These are phyloP conservation scores for Kernera saxatilis DNA, from an alignment of 345 rosid species.

Conservation along the genomic window DNA sequence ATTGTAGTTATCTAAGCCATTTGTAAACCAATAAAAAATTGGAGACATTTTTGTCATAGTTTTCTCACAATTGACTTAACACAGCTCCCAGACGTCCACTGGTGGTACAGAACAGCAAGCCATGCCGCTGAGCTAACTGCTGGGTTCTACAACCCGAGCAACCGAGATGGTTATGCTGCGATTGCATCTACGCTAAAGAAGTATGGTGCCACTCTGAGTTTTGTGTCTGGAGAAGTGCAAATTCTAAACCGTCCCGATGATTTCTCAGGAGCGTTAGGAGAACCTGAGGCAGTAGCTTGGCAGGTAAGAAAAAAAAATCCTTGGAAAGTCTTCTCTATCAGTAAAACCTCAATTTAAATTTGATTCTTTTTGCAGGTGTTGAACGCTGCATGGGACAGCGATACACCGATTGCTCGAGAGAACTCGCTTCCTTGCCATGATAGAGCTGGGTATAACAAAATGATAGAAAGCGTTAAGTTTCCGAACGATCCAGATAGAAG, in stretches of 20 bases:
- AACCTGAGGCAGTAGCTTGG: slow-evolving; percentile 81
- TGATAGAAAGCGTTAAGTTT: slow-evolving; percentile 69
- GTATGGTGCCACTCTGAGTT: slow-evolving; percentile 68
- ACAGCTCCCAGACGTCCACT: slow-evolving; percentile 90
- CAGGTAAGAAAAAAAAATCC: slow-evolving; percentile 44
- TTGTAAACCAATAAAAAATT: neutral
- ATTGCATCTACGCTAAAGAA: slow-evolving; percentile 61
- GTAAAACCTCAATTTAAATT: neutral
- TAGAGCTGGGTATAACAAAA: slow-evolving; percentile 66
- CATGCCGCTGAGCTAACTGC: slow-evolving; percentile 96
- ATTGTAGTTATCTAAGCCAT: slow-evolving; percentile 12
- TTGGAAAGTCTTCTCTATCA: neutral
- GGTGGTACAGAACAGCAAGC: slow-evolving; percentile 97
- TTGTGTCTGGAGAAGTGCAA: slow-evolving; percentile 54
- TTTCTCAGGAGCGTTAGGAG: slow-evolving; percentile 50
- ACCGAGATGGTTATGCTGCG: slow-evolving; percentile 85
- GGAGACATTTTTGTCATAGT: neutral
- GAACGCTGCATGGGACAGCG: slow-evolving; percentile 88
- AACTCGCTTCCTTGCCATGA: slow-evolving; percentile 72
- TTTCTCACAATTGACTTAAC: slow-evolving; percentile 41
- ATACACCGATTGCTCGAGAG: slow-evolving; percentile 59
- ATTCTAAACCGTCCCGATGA: slow-evolving; percentile 55
- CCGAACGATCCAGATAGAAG: slow-evolving; percentile 80
- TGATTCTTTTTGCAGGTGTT: slow-evolving; percentile 47
- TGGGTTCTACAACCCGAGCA: slow-evolving; percentile 87